These are phyloP conservation scores for Chaetoscypha palmicola DNA, from an alignment of 2,329 filamentous ascomycete species.

Conservation along the genomic window DNA sequence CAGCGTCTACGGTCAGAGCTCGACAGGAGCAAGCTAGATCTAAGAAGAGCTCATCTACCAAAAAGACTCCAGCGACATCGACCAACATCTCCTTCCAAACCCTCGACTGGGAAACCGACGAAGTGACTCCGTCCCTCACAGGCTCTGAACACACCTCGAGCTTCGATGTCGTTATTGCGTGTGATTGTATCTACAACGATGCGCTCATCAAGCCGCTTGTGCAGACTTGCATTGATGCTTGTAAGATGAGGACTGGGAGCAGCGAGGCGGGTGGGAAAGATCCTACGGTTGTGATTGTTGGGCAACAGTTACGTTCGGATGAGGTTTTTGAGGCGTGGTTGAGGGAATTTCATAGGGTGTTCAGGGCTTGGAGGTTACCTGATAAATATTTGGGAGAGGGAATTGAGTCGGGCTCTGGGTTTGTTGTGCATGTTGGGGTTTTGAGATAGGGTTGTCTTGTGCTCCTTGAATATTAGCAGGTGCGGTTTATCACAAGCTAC, in stretches of 20 bases:
- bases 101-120: conserved; percentile 77
- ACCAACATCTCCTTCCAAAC: conserved; percentile 47
- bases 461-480: neutral
- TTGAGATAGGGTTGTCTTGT: conserved; percentile 39
- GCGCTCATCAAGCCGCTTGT: conserved; percentile 74
- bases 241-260: conserved; percentile 44
- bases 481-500: neutral
- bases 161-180: conserved; percentile 73
- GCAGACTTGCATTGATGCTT: conserved; percentile 71
- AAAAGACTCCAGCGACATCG: neutral
- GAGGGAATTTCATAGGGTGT: conserved; percentile 55
- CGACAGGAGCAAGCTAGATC: conserved; percentile 21
- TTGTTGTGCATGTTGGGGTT: conserved; percentile 74
- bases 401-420: conserved; percentile 61
- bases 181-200: conserved; percentile 95
- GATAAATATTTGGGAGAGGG: conserved; percentile 51
- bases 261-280: conserved; percentile 13
- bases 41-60: conserved; percentile 12
- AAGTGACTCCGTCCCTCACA: conserved; percentile 38
- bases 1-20: conserved; percentile 13
- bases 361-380: conserved; percentile 70
- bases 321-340: conserved; percentile 84
- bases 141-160: conserved; percentile 31
- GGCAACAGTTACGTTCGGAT: conserved; percentile 79
- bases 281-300: conserved; percentile 70